Percentiles rank a stretch among this genome's conserved stretches.
Conservation (phyloP, 495 filamentous ascomycete species). For the Clohesyomyces aquaticus region DNA sequence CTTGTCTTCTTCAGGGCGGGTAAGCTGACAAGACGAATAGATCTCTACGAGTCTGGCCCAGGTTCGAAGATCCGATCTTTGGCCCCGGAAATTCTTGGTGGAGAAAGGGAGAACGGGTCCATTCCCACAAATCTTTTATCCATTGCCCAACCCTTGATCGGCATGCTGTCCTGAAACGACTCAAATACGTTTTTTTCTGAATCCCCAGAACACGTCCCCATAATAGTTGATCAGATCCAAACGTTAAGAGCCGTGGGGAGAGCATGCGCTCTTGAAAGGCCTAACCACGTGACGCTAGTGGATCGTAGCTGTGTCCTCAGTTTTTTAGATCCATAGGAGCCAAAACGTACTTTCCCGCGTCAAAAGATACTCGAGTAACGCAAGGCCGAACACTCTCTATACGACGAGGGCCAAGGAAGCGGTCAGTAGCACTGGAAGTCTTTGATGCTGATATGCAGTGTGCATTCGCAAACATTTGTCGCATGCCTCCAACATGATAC, state of each 20-base stretch:
- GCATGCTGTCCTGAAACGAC: too few relatives aligned
- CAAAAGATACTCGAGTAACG: too few relatives aligned
- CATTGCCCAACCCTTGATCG: too few relatives aligned
- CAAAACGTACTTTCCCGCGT: background rate
- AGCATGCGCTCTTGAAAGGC: constrained; percentile 1
- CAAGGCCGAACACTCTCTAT: too few relatives aligned
- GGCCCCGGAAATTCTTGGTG: background rate
- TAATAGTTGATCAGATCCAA: background rate
- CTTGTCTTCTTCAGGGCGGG: constrained; percentile 3
- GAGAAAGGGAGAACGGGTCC: background rate
- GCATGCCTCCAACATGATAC: background rate
- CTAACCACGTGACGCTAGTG: background rate
- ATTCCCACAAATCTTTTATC: background rate
- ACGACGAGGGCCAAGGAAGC: too few relatives aligned
- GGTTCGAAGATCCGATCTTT: background rate
- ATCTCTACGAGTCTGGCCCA: background rate
- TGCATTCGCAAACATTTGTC: background rate
- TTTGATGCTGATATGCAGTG: background rate
- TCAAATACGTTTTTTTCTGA: background rate
- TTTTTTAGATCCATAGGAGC: background rate
- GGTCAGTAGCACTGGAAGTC: too few relatives aligned
- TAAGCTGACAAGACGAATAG: background rate
- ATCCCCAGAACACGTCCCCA: background rate
- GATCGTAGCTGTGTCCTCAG: background rate
- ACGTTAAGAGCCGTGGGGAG: background rate